Evolutionary conservation across 208 protist genomes (phyloP).

Genomic region (Acanthamoeba healyi): DNA sequence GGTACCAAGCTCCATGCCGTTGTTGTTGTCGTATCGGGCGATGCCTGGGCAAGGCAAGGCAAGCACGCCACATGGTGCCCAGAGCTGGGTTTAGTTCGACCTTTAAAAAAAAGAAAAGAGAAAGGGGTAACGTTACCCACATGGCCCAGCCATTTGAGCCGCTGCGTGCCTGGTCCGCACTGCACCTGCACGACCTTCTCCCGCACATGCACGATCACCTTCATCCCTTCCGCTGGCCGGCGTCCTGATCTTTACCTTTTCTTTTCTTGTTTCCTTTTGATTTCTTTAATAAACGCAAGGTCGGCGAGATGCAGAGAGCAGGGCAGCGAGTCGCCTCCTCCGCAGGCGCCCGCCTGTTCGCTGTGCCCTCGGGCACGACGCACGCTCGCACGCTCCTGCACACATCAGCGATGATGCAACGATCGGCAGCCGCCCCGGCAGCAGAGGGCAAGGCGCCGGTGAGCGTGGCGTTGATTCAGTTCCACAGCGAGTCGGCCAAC

Average conservation of each 20-base stretch:
- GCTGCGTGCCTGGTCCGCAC: neutral
- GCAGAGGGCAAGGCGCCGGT: neutral
- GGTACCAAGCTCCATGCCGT: constrained; percentile 58
- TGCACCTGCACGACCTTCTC: constrained; percentile 56
- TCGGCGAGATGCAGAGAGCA: neutral
- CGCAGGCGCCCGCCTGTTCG: neutral
- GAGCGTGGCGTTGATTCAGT: neutral
- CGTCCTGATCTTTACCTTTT: neutral
- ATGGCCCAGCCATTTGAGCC: constrained; percentile 44
- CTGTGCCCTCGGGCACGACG: neutral
- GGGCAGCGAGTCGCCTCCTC: neutral
- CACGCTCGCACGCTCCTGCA: neutral
- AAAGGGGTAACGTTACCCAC: neutral
- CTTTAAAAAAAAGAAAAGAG: neutral
- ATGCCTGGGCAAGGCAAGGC: neutral
- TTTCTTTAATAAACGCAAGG: neutral
- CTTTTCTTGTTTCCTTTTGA: neutral
- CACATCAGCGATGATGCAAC: neutral
- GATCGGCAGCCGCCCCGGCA: neutral
- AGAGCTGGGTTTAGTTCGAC: no score
- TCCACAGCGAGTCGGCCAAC: neutral
- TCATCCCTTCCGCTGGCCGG: neutral
- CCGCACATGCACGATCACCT: constrained; percentile 40
- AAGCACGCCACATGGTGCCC: no score
- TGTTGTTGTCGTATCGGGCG: constrained; percentile 62